Evolutionary conservation across 257 asterid genomes (phyloP), one percentile per base, ranked within the genome.

Genomic region (Ilex asprella): DNA sequence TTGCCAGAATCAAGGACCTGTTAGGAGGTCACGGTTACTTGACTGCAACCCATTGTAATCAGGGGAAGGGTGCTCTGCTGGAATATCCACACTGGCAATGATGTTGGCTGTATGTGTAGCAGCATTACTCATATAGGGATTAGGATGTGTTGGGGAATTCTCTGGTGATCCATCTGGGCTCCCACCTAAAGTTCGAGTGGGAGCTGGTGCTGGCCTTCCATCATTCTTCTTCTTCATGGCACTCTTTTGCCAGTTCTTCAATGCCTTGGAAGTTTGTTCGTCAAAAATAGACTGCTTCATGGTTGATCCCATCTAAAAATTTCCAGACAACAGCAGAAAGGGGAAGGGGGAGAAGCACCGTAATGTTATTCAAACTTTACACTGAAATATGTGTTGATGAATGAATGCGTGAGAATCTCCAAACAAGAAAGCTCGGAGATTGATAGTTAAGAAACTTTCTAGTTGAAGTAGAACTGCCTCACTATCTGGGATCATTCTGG

Each of bases 251-350:
- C 99, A 92, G 32, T 76, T 86, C 89, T 75, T 79, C 3, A 92
- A 66, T 1, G 99, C 99, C 81, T 86, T 92, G 2, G 90, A 83
- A 0, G 99, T 92, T 79, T 92, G 95, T 46, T 92, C 97, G 52
- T 92, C 99, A 27, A 92, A 92, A 7, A 92, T 85, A 30, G 95
- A 80, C 79, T 76, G 83, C 73, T 92, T 92, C 86, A 92, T 89
- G 61, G 85, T 79, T 63, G 99, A 86, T 72, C 99, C 99, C 99
- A 92, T 92, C 97, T 88, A 61, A 21, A 47, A 31, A 56, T 0
- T 14, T 3, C 43, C 53, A 54, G 44, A 21, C 0, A 50, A 0
- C 3, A 47, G 5, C 55, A 41, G 41, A 47, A 55, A 10, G 3
- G n/a, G 44, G 30, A 16, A 11, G 30, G 27, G 27, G 27, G 27